Percentiles rank a stretch among this genome's conserved stretches.
These are phyloP conservation scores for Lecanosticta acicola DNA, from an alignment of 2,329 filamentous ascomycete genomes.

Conservation along the genomic window DNA sequence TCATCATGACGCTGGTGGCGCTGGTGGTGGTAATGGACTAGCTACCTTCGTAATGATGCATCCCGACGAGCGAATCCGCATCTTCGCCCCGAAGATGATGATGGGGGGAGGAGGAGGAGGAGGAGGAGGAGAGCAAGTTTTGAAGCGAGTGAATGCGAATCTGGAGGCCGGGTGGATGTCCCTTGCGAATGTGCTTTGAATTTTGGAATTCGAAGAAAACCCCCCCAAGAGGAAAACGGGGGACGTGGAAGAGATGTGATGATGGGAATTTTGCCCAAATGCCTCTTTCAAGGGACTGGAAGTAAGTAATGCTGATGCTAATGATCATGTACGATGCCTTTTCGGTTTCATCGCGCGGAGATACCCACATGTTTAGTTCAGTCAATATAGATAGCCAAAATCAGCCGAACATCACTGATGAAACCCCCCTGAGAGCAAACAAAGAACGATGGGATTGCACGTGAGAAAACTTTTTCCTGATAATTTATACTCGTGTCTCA, in stretches of 20 bases:
- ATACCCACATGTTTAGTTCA: too few species aligned
- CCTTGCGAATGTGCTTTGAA: neutral
- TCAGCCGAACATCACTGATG: neutral
- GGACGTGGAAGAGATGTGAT: neutral
- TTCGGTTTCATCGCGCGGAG: neutral
- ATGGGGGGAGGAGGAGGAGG: too few species aligned
- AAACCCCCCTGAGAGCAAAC: neutral
- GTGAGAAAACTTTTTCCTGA: too few species aligned
- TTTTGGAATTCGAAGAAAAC: neutral
- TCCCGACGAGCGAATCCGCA: conserved; percentile 42
- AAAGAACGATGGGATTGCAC: too few species aligned
- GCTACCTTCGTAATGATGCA: conserved; percentile 54
- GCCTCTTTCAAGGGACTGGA: too few species aligned
- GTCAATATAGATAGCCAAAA: too few species aligned
- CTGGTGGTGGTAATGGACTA: too few species aligned
- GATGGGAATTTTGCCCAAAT: neutral
- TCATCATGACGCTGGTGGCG: too few species aligned
- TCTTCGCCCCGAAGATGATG: conserved; percentile 50
- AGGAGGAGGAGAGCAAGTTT: conserved; percentile 37
- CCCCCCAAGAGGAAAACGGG: neutral
- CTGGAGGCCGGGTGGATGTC: conserved; percentile 1
- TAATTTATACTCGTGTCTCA: conserved; percentile 1
- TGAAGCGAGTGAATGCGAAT: conserved; percentile 47
- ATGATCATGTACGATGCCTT: too few species aligned
- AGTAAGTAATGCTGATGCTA: too few species aligned